These are phyloP conservation scores for Globisporangium echinulatum DNA, from an alignment of 352 stramenopile species.

Conservation along the genomic window DNA sequence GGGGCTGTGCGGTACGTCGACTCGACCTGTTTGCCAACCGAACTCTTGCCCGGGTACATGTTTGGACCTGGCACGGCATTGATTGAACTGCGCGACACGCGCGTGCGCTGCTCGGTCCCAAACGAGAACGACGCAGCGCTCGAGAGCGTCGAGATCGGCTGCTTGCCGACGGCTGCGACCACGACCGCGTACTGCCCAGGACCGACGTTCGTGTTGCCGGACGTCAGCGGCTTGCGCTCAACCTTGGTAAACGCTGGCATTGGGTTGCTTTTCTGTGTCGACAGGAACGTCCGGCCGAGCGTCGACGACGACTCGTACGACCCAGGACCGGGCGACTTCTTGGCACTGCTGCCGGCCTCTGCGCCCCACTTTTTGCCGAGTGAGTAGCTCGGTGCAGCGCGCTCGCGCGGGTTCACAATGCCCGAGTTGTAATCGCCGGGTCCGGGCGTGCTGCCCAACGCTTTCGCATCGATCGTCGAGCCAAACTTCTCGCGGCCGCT, in stretches of 20 bases:
- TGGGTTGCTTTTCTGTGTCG: constrained; percentile 58
- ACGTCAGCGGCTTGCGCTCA: constrained; percentile 54
- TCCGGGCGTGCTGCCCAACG: constrained; percentile 37
- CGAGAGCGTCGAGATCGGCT: constrained; percentile 55
- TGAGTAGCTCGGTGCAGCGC: constrained; percentile 56
- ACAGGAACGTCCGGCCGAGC: constrained; percentile 60
- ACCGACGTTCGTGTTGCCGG: constrained; percentile 46
- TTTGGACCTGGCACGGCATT: constrained; percentile 31
- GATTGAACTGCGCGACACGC: constrained; percentile 18
- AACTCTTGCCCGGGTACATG: constrained; percentile 54
- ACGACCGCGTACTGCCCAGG: constrained; percentile 71
- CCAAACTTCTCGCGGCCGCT: constrained; percentile 76
- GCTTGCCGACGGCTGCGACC: constrained; percentile 53
- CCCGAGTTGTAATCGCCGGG: constrained; percentile 57
- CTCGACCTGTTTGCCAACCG: constrained; percentile 58
- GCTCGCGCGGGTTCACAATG: constrained; percentile 67
- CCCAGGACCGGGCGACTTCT: constrained; percentile 54
- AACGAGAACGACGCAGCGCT: constrained; percentile 64
- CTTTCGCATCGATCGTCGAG: constrained; percentile 48
- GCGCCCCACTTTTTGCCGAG: constrained; percentile 68
- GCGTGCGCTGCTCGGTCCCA: constrained; percentile 47
- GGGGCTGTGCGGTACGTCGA: constrained; percentile 59
- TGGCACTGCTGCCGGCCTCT: constrained; percentile 18
- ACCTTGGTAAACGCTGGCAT: constrained; percentile 62
- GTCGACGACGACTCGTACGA: constrained; percentile 53